Evolutionary conservation across 1,284 basidiomycete genomes (phyloP).

Genomic region (Ganoderma boninense): DNA sequence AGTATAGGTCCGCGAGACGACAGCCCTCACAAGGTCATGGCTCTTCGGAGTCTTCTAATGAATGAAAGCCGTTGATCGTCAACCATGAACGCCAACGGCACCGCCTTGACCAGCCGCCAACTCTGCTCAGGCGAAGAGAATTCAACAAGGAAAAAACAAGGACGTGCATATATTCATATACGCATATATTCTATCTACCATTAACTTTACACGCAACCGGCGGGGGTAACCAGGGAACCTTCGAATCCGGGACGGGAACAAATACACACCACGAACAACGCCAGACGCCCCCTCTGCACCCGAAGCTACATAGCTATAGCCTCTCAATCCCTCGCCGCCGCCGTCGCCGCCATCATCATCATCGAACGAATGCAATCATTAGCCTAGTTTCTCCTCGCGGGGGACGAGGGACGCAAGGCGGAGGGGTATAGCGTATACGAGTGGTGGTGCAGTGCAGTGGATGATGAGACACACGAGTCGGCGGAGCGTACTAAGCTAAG

Average conservation of each 20-base stretch:
- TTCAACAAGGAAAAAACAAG: too few relatives aligned
- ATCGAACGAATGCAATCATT: constrained; percentile 5
- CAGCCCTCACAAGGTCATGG: too few relatives aligned
- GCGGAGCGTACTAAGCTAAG: background rate
- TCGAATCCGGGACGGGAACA: background rate
- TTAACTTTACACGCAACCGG: constrained; percentile 19
- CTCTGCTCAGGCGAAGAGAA: too few relatives aligned
- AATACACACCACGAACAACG: constrained; percentile 12
- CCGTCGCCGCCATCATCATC: background rate
- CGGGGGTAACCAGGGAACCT: background rate
- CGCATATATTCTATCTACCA: constrained; percentile 17
- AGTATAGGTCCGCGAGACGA: too few relatives aligned
- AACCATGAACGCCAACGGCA: too few relatives aligned
- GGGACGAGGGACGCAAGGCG: constrained; percentile 1
- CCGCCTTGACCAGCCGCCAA: too few relatives aligned
- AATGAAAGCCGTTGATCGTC: too few relatives aligned
- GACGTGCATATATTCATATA: constrained; percentile 7
- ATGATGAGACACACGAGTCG: background rate
- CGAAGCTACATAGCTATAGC: background rate
- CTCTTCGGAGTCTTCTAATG: too few relatives aligned
- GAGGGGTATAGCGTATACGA: constrained; percentile 16
- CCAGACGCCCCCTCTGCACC: background rate
- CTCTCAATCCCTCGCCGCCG: background rate
- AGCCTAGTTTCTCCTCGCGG: background rate
- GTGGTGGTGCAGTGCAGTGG: background rate